Base-by-base conservation (phyloP, 768 basidiomycete species). In the Hypsizygus marmoreus region DNA sequence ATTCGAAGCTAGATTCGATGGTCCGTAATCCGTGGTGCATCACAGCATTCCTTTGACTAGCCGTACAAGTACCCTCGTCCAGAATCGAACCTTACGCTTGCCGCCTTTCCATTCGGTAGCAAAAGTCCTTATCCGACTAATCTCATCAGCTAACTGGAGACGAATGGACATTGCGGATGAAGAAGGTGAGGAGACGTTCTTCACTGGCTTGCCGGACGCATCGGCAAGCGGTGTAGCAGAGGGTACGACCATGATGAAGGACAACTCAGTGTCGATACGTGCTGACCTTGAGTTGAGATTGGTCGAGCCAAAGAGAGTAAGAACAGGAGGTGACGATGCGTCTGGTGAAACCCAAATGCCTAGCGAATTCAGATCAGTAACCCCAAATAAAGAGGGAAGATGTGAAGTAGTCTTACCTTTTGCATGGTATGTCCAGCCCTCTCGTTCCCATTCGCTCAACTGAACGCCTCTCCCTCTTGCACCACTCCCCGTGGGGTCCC, bases 361-460 rank as follows among this genome's bases (percentile, higher is more conserved):
- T 94, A 47, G 29, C 26, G 38, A 10, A 32, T 25, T 20, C 19
- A 25, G 20, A 33, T 31, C 26, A 30, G 19, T 35, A 17, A 39
- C 28, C 5, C 22, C 28, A 29, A 31, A 29, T 17, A 23, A 24
- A 23, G 8, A 9, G n/a, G 25, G 24, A 6, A 34, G 25, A 23
- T 40, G 22, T 25, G 6, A 13, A 25, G n/a, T 30, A 28, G 28
- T 52, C 64, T 29, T 50, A 95, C 95, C 97, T 77, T 99, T 99
- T 19, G 97, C 91, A 60, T 99, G 97, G 68, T 99, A 99, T 1
- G 97, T 98, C 97, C 97, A 99, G 3, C 87, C 91, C 17, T 75
- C 70, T 53, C 79, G 79, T 59, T 83, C 79, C 97, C 97, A 99
- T 65, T 99, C 95, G 47, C 71, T 77, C 50, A 99, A 71, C 43